Evolutionary conservation across 1,284 basidiomycete species (phyloP).

Genomic region (Austroboletus novae-zelandiae): DNA sequence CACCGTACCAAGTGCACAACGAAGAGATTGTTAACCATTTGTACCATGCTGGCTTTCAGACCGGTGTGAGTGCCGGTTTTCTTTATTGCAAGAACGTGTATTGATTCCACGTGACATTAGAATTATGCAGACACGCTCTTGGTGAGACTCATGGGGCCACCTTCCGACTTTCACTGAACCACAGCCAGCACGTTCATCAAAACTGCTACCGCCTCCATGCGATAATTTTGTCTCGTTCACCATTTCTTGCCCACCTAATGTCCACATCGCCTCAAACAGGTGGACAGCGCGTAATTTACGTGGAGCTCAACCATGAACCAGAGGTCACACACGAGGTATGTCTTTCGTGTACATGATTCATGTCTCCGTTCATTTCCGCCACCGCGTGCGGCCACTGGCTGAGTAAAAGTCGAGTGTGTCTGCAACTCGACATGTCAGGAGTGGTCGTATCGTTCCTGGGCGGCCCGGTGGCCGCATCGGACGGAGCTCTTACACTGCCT

Average conservation of each 20-base stretch:
- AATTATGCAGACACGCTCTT: conserved; percentile 79
- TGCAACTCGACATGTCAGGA: conserved; percentile 19
- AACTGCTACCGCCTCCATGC: conserved; percentile 73
- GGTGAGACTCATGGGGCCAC: conserved; percentile 41
- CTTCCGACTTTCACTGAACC: conserved; percentile 15
- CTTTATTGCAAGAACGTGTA: neutral
- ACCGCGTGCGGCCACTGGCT: conserved; percentile 23
- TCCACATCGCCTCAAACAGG: conserved; percentile 64
- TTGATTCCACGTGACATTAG: conserved; percentile 37
- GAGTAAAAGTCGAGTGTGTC: conserved; percentile 21
- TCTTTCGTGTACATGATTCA: conserved; percentile 19
- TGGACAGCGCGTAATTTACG: conserved; percentile 65
- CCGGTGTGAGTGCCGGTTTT: conserved; percentile 55
- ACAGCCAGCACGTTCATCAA: conserved; percentile 68
- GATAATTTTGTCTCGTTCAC: conserved; percentile 82
- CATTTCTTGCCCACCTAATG: conserved; percentile 83
- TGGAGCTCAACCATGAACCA: conserved; percentile 73
- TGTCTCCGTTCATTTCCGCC: conserved; percentile 26
- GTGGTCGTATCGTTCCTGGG: conserved; percentile 10
- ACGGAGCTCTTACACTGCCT: conserved; percentile 11
- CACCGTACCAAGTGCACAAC: conserved; percentile 57
- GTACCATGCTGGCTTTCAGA: conserved; percentile 75
- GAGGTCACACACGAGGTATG: conserved; percentile 81
- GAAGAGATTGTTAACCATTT: conserved; percentile 73
- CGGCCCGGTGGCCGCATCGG: conserved; percentile 19